Evolutionary conservation across 768 basidiomycete genomes (phyloP).

Genomic region (Suillus hirtellus): DNA sequence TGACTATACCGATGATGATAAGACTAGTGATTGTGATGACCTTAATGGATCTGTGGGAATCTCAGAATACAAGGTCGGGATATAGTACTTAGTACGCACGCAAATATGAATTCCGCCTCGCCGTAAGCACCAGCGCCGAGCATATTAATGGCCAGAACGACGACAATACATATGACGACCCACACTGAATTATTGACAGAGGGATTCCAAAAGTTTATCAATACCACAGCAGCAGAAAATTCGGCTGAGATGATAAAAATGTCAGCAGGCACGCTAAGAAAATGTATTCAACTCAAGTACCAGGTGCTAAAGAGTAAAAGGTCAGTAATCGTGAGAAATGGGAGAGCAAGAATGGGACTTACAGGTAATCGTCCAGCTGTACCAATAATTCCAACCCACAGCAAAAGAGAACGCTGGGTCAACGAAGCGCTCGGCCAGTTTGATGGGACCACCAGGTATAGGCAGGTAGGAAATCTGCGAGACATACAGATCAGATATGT

Average conservation of each 20-base stretch:
- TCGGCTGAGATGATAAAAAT: conserved; percentile 24
- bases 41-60: conserved; percentile 64
- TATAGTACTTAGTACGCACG: conserved; percentile 37
- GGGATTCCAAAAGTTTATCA: conserved; percentile 73
- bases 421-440: conserved; percentile 79
- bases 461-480: conserved; percentile 67
- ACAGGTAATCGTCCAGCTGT: conserved; percentile 31
- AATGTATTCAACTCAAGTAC: background rate
- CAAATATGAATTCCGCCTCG: conserved; percentile 86
- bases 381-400: conserved; percentile 59
- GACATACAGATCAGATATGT: conserved; percentile 52
- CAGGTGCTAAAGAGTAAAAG: conserved; percentile 11
- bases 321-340: conserved; percentile 22
- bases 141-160: conserved; percentile 77
- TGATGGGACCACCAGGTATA: conserved; percentile 79
- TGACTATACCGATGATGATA: conserved; percentile 66
- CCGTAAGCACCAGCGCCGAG: conserved; percentile 78
- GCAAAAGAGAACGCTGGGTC: conserved; percentile 66
- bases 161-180: conserved; percentile 74
- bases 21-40: conserved; percentile 80
- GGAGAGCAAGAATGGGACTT: background rate
- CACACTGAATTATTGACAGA: conserved; percentile 68
- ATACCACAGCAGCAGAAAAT: conserved; percentile 55
- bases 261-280: conserved; percentile 5
- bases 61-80: conserved; percentile 1